These are phyloP conservation scores for Cymbomonas tetramitiformis DNA, from an alignment of 139 green algal genomes.

Conservation along the genomic window DNA sequence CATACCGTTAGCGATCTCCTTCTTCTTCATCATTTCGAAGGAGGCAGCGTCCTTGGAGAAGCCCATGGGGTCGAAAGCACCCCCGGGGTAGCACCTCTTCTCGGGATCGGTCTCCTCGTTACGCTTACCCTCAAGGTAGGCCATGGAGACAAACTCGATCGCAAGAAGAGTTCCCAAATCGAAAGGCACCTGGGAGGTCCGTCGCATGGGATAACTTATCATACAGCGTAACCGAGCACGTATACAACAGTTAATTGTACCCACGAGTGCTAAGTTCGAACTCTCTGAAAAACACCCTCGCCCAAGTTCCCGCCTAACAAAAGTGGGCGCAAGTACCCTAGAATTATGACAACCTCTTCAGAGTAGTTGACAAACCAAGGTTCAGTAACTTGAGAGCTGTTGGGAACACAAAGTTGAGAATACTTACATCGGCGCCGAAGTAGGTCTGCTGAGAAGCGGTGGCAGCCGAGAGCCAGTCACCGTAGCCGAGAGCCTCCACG, in stretches of 20 bases:
- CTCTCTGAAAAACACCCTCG: no score
- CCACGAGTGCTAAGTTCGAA: no score
- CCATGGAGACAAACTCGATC: conserved; percentile 7
- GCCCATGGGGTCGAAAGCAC: conserved; percentile 26
- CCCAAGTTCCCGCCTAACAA: no score
- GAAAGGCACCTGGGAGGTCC: no score
- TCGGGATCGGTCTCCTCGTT: background rate
- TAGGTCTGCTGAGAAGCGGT: background rate
- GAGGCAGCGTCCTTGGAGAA: background rate
- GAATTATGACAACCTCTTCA: no score
- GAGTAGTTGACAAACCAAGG: no score
- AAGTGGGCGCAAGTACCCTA: no score
- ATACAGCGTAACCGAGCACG: no score
- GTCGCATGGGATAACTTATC: no score
- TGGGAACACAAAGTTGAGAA: no score
- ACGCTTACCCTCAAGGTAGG: conserved; percentile 1
- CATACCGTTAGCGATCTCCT: conserved; percentile 16
- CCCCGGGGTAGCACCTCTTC: conserved; percentile 24
- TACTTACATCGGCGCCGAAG: background rate
- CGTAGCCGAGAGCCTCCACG: background rate
- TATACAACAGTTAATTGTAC: no score
- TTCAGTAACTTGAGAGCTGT: no score
- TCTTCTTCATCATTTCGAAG: conserved; percentile 14
- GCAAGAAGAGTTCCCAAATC: conserved; percentile 2
- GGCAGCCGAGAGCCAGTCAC: background rate